phyloP scores from a whole-genome alignment of 441 rosid genomes.

The Aleurites moluccanus region DNA sequence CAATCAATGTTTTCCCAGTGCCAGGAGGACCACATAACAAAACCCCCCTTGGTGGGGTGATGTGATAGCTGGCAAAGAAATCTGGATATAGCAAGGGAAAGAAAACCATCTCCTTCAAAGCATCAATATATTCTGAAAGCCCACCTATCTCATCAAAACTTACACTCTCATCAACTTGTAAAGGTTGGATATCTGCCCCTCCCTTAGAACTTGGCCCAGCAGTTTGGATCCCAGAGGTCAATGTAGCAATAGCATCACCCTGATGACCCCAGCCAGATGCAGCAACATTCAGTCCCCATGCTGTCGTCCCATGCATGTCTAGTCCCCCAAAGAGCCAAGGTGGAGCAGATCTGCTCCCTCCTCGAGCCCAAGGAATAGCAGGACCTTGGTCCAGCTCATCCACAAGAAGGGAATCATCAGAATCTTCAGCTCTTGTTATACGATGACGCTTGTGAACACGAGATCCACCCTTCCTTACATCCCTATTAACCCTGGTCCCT shows the following conservation, averaged over 20 bases:
- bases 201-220: slow-evolving; percentile 99
- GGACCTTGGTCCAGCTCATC: slow-evolving; percentile 99
- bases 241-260: slow-evolving; percentile 71
- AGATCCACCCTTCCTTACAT: slow-evolving; percentile 90
- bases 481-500: slow-evolving; percentile 84
- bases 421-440: slow-evolving; percentile 79
- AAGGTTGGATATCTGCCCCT: slow-evolving; percentile 99
- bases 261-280: slow-evolving; percentile 99
- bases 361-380: slow-evolving; percentile 90
- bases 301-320: slow-evolving; percentile 79
- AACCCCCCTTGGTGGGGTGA: slow-evolving; percentile 99
- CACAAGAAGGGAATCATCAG: slow-evolving; percentile 99
- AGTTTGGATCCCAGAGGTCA: slow-evolving; percentile 91
- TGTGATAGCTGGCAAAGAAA: slow-evolving; percentile 94
- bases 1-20: slow-evolving; percentile 98
- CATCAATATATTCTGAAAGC: slow-evolving; percentile 88
- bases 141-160: slow-evolving; percentile 99
- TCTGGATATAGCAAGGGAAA: slow-evolving; percentile 97
- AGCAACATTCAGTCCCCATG: slow-evolving; percentile 89
- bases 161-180: slow-evolving; percentile 92
- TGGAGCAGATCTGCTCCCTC: slow-evolving; percentile 92
- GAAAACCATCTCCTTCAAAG: slow-evolving; percentile 99
- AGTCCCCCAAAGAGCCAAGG: slow-evolving; percentile 99
- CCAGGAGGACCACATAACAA: slow-evolving; percentile 99
- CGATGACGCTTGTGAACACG: slow-evolving; percentile 95